Conservation (phyloP, 495 filamentous ascomycete genomes). For the Neurospora sp. region DNA sequence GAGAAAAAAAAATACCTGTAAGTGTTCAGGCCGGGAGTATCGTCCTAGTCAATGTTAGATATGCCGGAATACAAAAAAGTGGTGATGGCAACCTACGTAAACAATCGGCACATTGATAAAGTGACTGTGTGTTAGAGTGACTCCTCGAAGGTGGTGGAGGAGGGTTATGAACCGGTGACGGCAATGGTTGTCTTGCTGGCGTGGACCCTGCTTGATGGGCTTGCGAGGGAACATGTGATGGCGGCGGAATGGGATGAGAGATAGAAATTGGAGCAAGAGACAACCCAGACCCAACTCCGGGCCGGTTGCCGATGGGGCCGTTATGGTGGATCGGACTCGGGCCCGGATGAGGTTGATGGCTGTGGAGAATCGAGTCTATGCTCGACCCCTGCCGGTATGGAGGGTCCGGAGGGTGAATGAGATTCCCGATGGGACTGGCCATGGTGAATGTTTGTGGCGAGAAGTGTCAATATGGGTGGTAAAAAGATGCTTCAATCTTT, state of each 20-base stretch:
- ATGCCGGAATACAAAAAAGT: neutral
- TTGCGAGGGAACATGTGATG: neutral
- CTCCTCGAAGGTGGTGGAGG: slow-evolving; percentile 1
- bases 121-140: slow-evolving; percentile 19
- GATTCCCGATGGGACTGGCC: slow-evolving; percentile 20
- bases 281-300: neutral
- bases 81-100: slow-evolving; percentile 15
- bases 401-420: slow-evolving; percentile 13
- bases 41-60: slow-evolving; percentile 13
- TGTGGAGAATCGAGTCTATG: neutral
- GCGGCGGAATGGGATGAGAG: neutral
- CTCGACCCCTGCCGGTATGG: neutral
- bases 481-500: neutral
- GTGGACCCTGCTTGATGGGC: neutral
- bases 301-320: neutral
- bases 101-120: slow-evolving; percentile 47
- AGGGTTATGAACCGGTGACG: neutral
- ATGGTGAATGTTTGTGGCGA: slow-evolving; percentile 3
- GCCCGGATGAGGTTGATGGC: slow-evolving; percentile 4
- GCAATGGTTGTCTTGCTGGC: neutral
- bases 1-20: slow-evolving; percentile 19
- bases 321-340: slow-evolving; percentile 2
- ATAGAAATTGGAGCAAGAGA: slow-evolving; percentile 1
- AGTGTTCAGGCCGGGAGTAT: slow-evolving; percentile 47
- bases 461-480: neutral